Evolutionary conservation across 345 rosid genomes (phyloP), one percentile per base, ranked within the genome.

Genomic region (Sisymbrium altissimum): DNA sequence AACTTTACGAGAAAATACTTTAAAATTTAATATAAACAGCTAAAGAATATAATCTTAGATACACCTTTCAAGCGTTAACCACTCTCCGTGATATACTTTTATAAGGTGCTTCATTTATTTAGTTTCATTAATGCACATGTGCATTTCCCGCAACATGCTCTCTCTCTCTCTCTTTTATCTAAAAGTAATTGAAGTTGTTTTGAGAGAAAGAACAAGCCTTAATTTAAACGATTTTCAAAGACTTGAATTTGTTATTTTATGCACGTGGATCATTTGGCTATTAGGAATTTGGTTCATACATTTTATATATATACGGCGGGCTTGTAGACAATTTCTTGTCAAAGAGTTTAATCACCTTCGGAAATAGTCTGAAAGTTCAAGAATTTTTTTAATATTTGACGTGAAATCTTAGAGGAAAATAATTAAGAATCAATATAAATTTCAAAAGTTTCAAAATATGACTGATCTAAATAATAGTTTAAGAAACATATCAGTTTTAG

Each of bases 41-140:
- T 14, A 54, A 14, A 54, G 9, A 39, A 30, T 53, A 9, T 38
- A 68, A 39, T 53, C 36, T 12, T 69, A 35, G 54, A 9, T 45
- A 45, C 25, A 44, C 39, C 25, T 54, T 38, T 18, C 21, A 15
- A 46, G 14, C 14, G 6, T 56, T 36, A 65, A 66, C 48, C 10
- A 55, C 58, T 73, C 71, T 44, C 6, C 23, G 43, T 63, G 40
- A 29, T 14, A 64, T 13, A 68, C 12, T 61, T 60, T 32, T 36
- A n/a, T 43, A 60, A 76, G 35, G 13, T 53, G 33, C 41, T 69
- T 61, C 57, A 33, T 43, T 69, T 58, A 50, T 67, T 50, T 68
- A 2, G 40, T 71, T 70, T 62, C 59, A 54, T 70, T 53, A 76
- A 55, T 76, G 61, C 54, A 64, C 75, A 70, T 76, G 80, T 76